phyloP scores from a whole-genome alignment of 495 filamentous ascomycete species.

The Aspergillus funiculosus region DNA sequence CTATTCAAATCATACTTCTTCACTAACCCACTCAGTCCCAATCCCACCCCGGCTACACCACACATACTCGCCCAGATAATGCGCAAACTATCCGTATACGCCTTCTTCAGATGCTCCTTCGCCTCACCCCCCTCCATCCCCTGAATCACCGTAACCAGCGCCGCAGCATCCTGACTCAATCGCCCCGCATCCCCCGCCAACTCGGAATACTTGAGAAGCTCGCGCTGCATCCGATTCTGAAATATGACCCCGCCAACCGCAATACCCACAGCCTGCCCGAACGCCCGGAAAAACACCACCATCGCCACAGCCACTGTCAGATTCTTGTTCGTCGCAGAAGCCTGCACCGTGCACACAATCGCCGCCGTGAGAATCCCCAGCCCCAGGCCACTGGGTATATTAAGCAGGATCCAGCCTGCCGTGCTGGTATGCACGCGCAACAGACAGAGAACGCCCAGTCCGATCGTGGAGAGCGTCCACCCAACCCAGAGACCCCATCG shows the following conservation, averaged over 20 bases:
- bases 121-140: slow-evolving; percentile 39
- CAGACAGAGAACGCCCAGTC: slow-evolving; percentile 41
- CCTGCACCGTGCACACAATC: slow-evolving; percentile 46
- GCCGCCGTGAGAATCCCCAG: slow-evolving; percentile 46
- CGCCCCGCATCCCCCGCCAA: slow-evolving; percentile 40
- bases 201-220: slow-evolving; percentile 37
- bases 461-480: slow-evolving; percentile 46
- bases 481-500: slow-evolving; percentile 48
- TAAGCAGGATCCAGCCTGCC: slow-evolving; percentile 43
- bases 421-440: slow-evolving; percentile 41
- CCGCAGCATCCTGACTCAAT: slow-evolving; percentile 53
- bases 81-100: slow-evolving; percentile 52
- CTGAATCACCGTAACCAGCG: slow-evolving; percentile 54
- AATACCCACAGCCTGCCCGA: slow-evolving; percentile 51
- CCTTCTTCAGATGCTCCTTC: slow-evolving; percentile 43
- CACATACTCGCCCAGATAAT: slow-evolving; percentile 54
- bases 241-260: slow-evolving; percentile 55
- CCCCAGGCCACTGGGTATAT: slow-evolving; percentile 43
- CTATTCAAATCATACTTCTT: slow-evolving; percentile 50
- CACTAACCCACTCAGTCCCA: slow-evolving; percentile 46
- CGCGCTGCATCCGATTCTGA: slow-evolving; percentile 51
- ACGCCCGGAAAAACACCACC: slow-evolving; percentile 51
- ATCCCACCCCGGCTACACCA: slow-evolving; percentile 44
- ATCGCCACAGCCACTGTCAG: slow-evolving; percentile 47
- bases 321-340: slow-evolving; percentile 37